Evolutionary conservation across 2,329 filamentous ascomycete species (phyloP), one percentile per base, ranked within the genome.

Genomic region (Microdochium trichocladiopsis): DNA sequence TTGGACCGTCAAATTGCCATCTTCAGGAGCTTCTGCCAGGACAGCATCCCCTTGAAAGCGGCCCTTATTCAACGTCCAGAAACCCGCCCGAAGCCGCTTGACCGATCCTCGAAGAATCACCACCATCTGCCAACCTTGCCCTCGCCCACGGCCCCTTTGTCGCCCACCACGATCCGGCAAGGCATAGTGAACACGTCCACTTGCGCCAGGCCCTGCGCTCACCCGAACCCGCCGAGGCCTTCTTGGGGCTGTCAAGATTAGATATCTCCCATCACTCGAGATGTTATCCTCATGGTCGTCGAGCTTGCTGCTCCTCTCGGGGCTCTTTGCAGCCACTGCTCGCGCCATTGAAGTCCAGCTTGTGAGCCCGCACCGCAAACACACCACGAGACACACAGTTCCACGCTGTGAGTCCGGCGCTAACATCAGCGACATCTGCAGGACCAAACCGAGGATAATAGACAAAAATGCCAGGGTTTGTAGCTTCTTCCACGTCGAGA

Each of bases 391-490:
- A 51, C 22, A 21, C 11, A 11, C 43, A 18, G 10, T 48, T 33
- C 11, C 48, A 49, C 47, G 48, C 58, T 58, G 49, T 59, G 48
- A 50, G 50, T 51, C 54, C 22, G 11, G n/a, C 14, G 41, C 37
- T 28, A n/a, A n/a, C n/a, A n/a, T n/a, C n/a, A n/a, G n/a, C n/a
- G n/a, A n/a, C n/a, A n/a, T n/a, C n/a, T 57, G 36, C 57, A 95
- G 89, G 86, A 90, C 68, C 79, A 94, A 66, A 82, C 84, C 52
- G 82, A 88, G 50, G 80, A 86, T 33, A 88, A 93, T 64, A 79
- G 84, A 64, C 88, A 96, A 73, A 82, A 87, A 81, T 96, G 93
- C 74, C 76, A 80, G 52, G 82, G 78, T 80, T 67, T 53, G 73
- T 59, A 23, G 52, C 28, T n/a, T n/a, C 48, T 21, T 36, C 48